phyloP scores from a whole-genome alignment of 805 yeast genomes.

The Hanseniaspora clermontiae region DNA sequence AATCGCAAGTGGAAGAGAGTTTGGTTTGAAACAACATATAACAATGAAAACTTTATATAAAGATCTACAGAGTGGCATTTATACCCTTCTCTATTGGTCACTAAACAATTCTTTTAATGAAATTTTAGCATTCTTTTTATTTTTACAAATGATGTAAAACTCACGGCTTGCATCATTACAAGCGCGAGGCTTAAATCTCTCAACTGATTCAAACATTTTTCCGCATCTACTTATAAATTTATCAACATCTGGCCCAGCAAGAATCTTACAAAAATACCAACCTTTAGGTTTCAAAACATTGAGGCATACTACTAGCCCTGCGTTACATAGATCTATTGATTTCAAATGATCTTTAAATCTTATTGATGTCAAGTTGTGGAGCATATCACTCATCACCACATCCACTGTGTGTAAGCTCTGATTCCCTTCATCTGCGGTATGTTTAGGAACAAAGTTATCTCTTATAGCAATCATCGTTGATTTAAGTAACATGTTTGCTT shows the following conservation, averaged over 20 bases:
- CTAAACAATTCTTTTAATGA: constrained; percentile 15
- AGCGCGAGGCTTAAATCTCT: constrained; percentile 67
- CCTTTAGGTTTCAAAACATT: constrained; percentile 64
- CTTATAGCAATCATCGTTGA: constrained; percentile 47
- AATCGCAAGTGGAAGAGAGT: constrained; percentile 14
- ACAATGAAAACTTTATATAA: constrained; percentile 12
- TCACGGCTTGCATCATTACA: constrained; percentile 72
- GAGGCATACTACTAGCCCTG: constrained; percentile 67
- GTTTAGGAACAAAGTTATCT: constrained; percentile 34
- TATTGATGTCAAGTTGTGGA: constrained; percentile 82
- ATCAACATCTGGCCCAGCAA: constrained; percentile 67
- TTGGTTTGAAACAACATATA: background rate
- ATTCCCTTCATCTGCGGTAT: constrained; percentile 18
- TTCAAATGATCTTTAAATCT: constrained; percentile 67
- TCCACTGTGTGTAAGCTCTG: constrained; percentile 33
- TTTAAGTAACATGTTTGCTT: constrained; percentile 71
- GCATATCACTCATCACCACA: constrained; percentile 70
- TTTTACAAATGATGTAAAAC: constrained; percentile 62
- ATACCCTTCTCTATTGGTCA: constrained; percentile 26
- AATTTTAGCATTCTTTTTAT: constrained; percentile 28
- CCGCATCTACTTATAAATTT: constrained; percentile 47
- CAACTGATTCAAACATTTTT: constrained; percentile 48
- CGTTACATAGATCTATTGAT: constrained; percentile 82
- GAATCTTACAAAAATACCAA: constrained; percentile 66
- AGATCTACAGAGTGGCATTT: constrained; percentile 4